Evolutionary conservation across 1,139 yeast genomes (phyloP).

Genomic region (Debaryomyces sp.): DNA sequence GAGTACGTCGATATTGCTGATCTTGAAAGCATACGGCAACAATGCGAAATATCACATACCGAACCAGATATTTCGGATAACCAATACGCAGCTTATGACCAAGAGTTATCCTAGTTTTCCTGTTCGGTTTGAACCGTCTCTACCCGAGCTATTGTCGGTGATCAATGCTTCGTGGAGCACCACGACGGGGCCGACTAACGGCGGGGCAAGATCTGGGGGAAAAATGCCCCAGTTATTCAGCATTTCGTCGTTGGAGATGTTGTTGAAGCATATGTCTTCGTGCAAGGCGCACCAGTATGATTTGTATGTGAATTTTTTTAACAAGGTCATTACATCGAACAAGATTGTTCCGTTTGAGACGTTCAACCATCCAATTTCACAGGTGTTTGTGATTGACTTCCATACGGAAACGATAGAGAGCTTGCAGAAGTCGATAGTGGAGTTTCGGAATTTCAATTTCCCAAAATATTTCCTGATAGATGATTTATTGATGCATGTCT

Average conservation of each 20-base stretch:
- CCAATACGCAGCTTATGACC: slow-evolving; percentile 46
- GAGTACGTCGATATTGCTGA: slow-evolving; percentile 37
- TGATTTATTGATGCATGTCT: slow-evolving; percentile 53
- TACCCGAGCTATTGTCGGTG: slow-evolving; percentile 43
- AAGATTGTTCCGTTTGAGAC: slow-evolving; percentile 81
- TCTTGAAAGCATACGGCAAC: slow-evolving; percentile 49
- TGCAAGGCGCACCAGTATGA: slow-evolving; percentile 18
- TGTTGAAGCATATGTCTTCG: slow-evolving; percentile 26
- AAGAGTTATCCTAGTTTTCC: slow-evolving; percentile 49
- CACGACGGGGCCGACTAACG: not conserved
- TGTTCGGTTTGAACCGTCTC: slow-evolving; percentile 44
- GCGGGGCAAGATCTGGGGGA: slow-evolving; percentile 6
- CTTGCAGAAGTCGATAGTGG: slow-evolving; percentile 40
- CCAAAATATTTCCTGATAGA: slow-evolving; percentile 64
- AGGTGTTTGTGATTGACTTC: slow-evolving; percentile 64
- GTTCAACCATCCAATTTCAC: slow-evolving; percentile 86
- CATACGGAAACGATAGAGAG: slow-evolving; percentile 52
- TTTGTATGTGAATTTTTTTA: slow-evolving; percentile 61
- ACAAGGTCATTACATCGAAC: slow-evolving; percentile 62
- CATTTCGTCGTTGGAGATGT: slow-evolving; percentile 40
- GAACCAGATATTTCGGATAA: slow-evolving; percentile 40
- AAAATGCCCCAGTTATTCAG: slow-evolving; percentile 37
- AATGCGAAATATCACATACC: slow-evolving; percentile 44
- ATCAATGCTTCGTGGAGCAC: slow-evolving; percentile 21
- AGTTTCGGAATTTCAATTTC: slow-evolving; percentile 45